These are phyloP conservation scores for Lantana camara DNA, from an alignment of 257 asterid species.

Conservation along the genomic window DNA sequence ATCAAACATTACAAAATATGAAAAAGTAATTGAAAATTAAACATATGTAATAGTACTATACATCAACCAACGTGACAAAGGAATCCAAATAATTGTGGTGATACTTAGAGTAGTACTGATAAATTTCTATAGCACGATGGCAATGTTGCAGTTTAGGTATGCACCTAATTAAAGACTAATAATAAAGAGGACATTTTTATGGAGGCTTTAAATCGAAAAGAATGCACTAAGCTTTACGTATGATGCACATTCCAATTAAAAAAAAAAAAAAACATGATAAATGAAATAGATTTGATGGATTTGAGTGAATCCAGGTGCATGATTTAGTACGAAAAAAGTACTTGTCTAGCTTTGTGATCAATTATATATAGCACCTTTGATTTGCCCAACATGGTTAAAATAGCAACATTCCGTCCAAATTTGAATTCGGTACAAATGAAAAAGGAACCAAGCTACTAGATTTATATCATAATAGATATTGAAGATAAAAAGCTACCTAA, in stretches of 20 bases:
- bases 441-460: too few species aligned
- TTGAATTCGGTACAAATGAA: too few species aligned
- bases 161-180: not conserved
- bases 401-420: too few species aligned
- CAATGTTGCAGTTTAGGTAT: constrained; percentile 15
- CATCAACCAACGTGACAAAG: too few species aligned
- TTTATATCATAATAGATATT: too few species aligned
- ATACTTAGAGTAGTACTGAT: too few species aligned
- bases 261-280: not conserved
- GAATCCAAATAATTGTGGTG: not conserved
- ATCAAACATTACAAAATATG: too few species aligned
- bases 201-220: constrained; percentile 1
- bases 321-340: not conserved
- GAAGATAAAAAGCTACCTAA: too few species aligned
- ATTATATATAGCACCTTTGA: not conserved
- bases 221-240: not conserved
- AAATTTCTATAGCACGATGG: not conserved
- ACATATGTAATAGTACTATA: too few species aligned
- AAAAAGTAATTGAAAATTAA: not conserved
- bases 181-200: not conserved
- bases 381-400: too few species aligned
- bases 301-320: not conserved
- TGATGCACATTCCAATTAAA: not conserved
- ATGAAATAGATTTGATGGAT: not conserved
- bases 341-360: not conserved